Conservation (phyloP, 1,139 yeast species). For the Debaryomyces psychrophilus region DNA sequence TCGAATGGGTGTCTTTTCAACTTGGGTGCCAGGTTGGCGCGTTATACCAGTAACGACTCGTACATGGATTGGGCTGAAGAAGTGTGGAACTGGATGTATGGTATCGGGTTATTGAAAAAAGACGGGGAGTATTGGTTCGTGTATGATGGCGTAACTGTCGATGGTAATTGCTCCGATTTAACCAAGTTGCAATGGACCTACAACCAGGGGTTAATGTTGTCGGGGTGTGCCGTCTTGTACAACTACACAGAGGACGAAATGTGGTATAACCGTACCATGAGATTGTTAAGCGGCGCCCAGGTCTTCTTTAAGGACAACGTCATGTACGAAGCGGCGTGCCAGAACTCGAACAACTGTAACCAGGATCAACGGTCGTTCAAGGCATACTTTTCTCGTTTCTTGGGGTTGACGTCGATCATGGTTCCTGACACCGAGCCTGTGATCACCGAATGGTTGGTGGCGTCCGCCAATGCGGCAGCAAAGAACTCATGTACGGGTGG, state of each 20-base stretch:
- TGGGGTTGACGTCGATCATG: conserved; percentile 74
- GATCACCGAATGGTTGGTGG: conserved; percentile 54
- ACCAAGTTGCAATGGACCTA: conserved; percentile 81
- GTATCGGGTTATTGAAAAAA: conserved; percentile 57
- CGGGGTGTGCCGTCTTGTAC: conserved; percentile 84
- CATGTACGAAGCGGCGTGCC: conserved; percentile 85
- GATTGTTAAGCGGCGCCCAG: conserved; percentile 54
- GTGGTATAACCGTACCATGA: conserved; percentile 68
- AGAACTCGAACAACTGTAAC: conserved; percentile 62
- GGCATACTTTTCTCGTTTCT: conserved; percentile 75
- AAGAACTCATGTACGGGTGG: conserved; percentile 88
- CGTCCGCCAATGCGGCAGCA: conserved; percentile 72
- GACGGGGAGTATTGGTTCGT: conserved; percentile 53
- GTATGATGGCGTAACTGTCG: conserved; percentile 77
- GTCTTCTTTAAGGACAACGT: conserved; percentile 61
- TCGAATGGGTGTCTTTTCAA: conserved; percentile 91
- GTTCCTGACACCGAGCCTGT: conserved; percentile 63
- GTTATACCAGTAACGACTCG: conserved; percentile 74
- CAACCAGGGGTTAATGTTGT: conserved; percentile 77
- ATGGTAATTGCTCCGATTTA: conserved; percentile 61
- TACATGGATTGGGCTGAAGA: conserved; percentile 81
- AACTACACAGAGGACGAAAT: conserved; percentile 66
- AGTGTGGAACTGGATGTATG: conserved; percentile 81
- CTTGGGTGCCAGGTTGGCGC: conserved; percentile 81
- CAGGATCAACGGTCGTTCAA: conserved; percentile 90